Conservation (phyloP, 2,329 filamentous ascomycete species). For the Lachnellula hyalina region DNA sequence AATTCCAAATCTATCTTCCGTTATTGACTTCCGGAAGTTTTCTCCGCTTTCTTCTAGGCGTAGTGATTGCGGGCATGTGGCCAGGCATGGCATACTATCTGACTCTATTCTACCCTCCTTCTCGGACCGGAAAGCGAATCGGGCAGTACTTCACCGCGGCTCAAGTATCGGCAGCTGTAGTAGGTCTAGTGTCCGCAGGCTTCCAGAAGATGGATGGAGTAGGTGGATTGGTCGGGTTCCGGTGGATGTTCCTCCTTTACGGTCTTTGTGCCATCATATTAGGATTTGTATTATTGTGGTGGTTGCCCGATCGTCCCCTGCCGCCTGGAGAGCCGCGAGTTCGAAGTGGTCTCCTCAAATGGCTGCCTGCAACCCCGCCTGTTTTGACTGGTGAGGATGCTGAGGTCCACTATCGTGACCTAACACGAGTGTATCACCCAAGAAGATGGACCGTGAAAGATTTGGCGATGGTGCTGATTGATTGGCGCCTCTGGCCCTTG, state of each 20-base stretch:
- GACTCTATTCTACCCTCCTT: slow-evolving; percentile 86
- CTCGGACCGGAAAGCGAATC: slow-evolving; percentile 79
- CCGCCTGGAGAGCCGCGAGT: slow-evolving; percentile 55
- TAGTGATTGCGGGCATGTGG: slow-evolving; percentile 92
- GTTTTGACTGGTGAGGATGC: slow-evolving; percentile 74
- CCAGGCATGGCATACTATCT: slow-evolving; percentile 92
- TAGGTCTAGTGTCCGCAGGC: slow-evolving; percentile 82
- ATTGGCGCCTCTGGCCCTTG: slow-evolving; percentile 86
- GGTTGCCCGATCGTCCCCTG: slow-evolving; percentile 79
- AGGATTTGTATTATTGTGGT: slow-evolving; percentile 74
- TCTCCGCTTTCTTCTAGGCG: slow-evolving; percentile 76
- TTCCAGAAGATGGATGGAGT: slow-evolving; percentile 87
- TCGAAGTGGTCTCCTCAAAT: slow-evolving; percentile 50
- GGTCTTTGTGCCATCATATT: slow-evolving; percentile 69
- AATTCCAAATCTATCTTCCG: neutral
- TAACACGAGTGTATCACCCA: slow-evolving; percentile 73
- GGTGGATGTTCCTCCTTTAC: slow-evolving; percentile 91
- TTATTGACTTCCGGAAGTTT: slow-evolving; percentile 40
- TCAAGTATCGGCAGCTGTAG: slow-evolving; percentile 83
- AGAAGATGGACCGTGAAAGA: slow-evolving; percentile 69
- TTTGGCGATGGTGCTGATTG: slow-evolving; percentile 63
- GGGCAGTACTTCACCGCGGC: slow-evolving; percentile 86
- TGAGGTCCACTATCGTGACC: slow-evolving; percentile 73
- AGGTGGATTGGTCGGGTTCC: slow-evolving; percentile 72
- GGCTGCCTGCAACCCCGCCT: slow-evolving; percentile 63